Evolutionary conservation across 1,284 basidiomycete genomes (phyloP), one percentile per base, ranked within the genome.

Genomic region (Sporisorium graminicola): DNA sequence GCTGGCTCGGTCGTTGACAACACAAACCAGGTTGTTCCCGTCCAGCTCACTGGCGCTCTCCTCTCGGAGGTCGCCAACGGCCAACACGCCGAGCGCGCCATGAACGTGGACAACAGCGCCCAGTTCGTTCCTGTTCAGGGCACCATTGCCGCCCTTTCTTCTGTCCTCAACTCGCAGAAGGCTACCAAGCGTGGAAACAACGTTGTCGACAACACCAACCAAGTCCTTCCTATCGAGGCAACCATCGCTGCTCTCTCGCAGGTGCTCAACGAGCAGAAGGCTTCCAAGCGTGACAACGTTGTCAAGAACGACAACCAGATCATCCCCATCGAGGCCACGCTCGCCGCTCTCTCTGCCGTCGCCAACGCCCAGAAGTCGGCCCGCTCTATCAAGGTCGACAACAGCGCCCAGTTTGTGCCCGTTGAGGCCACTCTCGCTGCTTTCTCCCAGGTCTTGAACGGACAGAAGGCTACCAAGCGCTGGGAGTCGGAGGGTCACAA

Each of bases 41-140:
- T 76, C 42, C 65, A 76, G 47, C 60, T 59, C 46, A 76, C 74
- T 13, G 52, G 62, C 33, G 74, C 68, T 44, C 52, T 60, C 33
- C 52, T 76, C 55, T 67, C 74, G 26, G 57, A 64, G 55, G 68
- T 76, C 35, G 62, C n/a, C 65, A 76, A 76, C 58, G 68, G 66
- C 47, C 72, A 74, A 51, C 22, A 37, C 51, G 60, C 54, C 43
- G 63, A 74, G 72, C 72, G 66, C 42, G 44, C 54, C 63, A 51
- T 66, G 27, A 44, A 55, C 26, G 54, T 72, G n/a, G 60, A 75
- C 57, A 75, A 75, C 73, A 29, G 24, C 37, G 60, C 67, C 35
- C 64, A 75, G 42, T 67, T 75, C 29, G 46, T 72, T 13, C 68
- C 68, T 46, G 42, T 65, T 43, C 55, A 76, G 61, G 73, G 57